Evolutionary conservation across 2,329 filamentous ascomycete species (phyloP).

Genomic region (Ilyonectria sp.): DNA sequence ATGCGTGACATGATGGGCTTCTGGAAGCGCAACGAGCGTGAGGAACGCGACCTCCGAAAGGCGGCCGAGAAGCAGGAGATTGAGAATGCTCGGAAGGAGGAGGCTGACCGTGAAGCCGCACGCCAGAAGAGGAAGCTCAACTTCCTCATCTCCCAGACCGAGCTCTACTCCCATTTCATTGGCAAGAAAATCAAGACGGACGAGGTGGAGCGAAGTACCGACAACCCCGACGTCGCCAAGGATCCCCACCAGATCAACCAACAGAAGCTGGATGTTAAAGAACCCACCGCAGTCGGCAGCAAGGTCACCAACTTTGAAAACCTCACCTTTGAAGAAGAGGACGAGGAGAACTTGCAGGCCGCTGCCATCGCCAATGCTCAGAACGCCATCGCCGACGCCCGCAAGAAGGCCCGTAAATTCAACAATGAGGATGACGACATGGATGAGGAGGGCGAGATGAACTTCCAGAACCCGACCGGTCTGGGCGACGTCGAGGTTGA

Average conservation of each 20-base stretch:
- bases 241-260: constrained; percentile 60
- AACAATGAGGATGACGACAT: constrained; percentile 81
- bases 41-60: constrained; percentile 95
- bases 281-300: constrained; percentile 68
- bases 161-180: constrained; percentile 99
- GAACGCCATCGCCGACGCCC: constrained; percentile 93
- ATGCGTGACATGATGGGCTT: constrained; percentile 99
- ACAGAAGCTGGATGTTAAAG: constrained; percentile 65
- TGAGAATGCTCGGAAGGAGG: constrained; percentile 95
- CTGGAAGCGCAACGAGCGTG: constrained; percentile 99
- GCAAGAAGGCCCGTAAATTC: constrained; percentile 93
- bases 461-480: constrained; percentile 98
- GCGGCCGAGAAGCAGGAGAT: constrained; percentile 96
- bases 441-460: constrained; percentile 97
- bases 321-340: constrained; percentile 95
- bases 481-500: constrained; percentile 94
- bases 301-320: constrained; percentile 96
- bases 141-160: constrained; percentile 98
- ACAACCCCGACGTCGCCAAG: constrained; percentile 80
- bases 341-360: constrained; percentile 84
- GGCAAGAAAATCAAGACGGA: constrained; percentile 99
- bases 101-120: constrained; percentile 97
- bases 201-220: constrained; percentile 91
- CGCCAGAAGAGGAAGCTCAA: constrained; percentile 99
- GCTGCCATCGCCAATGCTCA: constrained; percentile 97